Conservation (phyloP, 345 rosid species). For the Citrus maxima region DNA sequence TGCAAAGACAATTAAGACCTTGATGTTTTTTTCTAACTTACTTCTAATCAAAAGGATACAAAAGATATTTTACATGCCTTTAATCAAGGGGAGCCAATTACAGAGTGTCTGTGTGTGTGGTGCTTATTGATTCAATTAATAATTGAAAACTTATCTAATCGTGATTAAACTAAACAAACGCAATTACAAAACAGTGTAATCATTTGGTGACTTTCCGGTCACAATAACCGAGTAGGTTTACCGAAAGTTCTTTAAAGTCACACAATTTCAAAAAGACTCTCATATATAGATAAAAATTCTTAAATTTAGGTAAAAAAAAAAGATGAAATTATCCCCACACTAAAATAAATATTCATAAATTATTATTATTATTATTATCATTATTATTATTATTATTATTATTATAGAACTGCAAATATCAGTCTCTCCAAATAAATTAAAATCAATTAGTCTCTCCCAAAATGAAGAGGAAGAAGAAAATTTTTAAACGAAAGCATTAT, state of each 20-base stretch:
- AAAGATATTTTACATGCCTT: not conserved
- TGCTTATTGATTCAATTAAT: not conserved
- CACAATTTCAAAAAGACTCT: too few species aligned
- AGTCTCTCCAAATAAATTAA: not conserved
- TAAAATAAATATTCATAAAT: too few species aligned
- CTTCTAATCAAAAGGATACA: not conserved
- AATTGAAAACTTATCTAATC: not conserved
- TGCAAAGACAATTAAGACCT: not conserved
- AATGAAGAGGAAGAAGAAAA: not conserved
- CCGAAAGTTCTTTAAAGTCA: too few species aligned
- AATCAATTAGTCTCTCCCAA: not conserved
- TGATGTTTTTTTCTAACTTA: not conserved
- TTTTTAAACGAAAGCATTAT: not conserved
- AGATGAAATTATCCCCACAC: not conserved
- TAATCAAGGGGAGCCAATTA: not conserved
- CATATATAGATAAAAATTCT: too few species aligned
- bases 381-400: not conserved
- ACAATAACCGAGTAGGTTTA: too few species aligned
- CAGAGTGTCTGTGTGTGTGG: not conserved
- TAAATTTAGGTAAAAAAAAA: too few species aligned
- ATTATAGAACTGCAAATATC: not conserved
- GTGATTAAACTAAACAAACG: not conserved
- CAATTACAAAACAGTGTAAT: not conserved
- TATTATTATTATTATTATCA: too few species aligned
- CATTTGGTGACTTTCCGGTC: not conserved